These are phyloP conservation scores for Bipolaris bicolor DNA, from an alignment of 2,329 filamentous ascomycete species.

Conservation along the genomic window DNA sequence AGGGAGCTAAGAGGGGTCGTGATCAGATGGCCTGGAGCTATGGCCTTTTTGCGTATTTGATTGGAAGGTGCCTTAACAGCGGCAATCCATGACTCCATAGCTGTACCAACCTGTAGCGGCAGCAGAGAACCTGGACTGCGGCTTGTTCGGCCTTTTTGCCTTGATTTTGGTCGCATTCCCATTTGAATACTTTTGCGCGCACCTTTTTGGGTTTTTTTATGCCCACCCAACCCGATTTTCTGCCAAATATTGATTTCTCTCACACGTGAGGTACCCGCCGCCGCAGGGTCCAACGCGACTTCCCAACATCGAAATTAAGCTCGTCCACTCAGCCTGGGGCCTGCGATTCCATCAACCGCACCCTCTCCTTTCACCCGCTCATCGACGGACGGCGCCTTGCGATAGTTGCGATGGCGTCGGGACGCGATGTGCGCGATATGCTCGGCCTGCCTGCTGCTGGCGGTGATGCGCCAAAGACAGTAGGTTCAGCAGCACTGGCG, in stretches of 20 bases:
- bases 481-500: conserved; percentile 16
- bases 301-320: conserved; percentile 23
- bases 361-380: conserved; percentile 22
- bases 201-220: conserved; percentile 1
- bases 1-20: conserved; percentile 10
- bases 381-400: conserved; percentile 26
- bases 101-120: conserved; percentile 17
- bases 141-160: conserved; percentile 1
- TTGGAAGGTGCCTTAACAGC: conserved; percentile 21
- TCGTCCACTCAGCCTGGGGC: conserved; percentile 33
- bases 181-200: conserved; percentile 9
- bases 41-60: conserved; percentile 19
- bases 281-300: conserved; percentile 19
- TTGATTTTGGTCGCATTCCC: background rate
- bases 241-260: conserved; percentile 4
- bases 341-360: conserved; percentile 34
- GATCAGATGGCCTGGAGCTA: conserved; percentile 16
- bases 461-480: conserved; percentile 51
- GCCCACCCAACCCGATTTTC: conserved; percentile 11
- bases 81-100: conserved; percentile 22
- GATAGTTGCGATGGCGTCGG: conserved; percentile 44
- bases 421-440: conserved; percentile 80
- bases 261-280: conserved; percentile 20
- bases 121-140: conserved; percentile 11
- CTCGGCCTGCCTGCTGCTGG: conserved; percentile 72